Percentiles rank a stretch among this genome's conserved stretches.
Evolutionary conservation across 768 basidiomycete genomes (phyloP).

Genomic region (Leccinum obscurum): DNA sequence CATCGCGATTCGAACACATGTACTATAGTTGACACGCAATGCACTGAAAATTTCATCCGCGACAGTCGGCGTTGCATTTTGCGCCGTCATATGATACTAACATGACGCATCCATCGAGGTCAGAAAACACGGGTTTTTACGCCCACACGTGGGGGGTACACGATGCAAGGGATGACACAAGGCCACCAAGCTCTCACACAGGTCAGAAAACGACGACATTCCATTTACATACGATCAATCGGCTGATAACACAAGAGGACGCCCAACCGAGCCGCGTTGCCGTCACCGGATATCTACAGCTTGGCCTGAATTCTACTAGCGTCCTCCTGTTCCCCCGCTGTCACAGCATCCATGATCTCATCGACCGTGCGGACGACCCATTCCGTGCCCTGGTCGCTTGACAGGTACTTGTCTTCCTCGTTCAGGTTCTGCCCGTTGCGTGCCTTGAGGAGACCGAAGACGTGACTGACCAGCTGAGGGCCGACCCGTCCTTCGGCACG

Average conservation of each 20-base stretch:
- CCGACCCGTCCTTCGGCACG: constrained; percentile 84
- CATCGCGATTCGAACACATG: constrained; percentile 31
- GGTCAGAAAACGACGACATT: constrained; percentile 15
- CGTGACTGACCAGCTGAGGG: constrained; percentile 85
- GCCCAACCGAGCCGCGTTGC: constrained; percentile 12
- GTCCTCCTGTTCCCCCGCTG: constrained; percentile 40
- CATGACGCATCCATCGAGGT: constrained; percentile 19
- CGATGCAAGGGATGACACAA: constrained; percentile 33
- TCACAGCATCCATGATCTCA: constrained; percentile 73
- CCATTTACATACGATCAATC: constrained; percentile 27
- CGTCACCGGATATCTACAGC: constrained; percentile 45
- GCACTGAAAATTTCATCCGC: constrained; percentile 24
- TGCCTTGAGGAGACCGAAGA: constrained; percentile 88
- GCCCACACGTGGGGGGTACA: constrained; percentile 35
- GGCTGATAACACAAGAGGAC: constrained; percentile 28
- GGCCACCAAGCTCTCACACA: constrained; percentile 21
- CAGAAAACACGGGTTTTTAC: constrained; percentile 31
- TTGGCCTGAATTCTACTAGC: constrained; percentile 53
- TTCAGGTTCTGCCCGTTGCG: constrained; percentile 57
- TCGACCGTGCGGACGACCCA: constrained; percentile 88
- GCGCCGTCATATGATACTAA: constrained; percentile 21
- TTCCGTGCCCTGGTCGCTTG: constrained; percentile 83
- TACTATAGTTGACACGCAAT: constrained; percentile 34
- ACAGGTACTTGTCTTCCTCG: constrained; percentile 76
- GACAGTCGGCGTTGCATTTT: constrained; percentile 20